Base-by-base conservation (phyloP, 805 yeast genomes). In the Saccharomycopsis fermentans region DNA sequence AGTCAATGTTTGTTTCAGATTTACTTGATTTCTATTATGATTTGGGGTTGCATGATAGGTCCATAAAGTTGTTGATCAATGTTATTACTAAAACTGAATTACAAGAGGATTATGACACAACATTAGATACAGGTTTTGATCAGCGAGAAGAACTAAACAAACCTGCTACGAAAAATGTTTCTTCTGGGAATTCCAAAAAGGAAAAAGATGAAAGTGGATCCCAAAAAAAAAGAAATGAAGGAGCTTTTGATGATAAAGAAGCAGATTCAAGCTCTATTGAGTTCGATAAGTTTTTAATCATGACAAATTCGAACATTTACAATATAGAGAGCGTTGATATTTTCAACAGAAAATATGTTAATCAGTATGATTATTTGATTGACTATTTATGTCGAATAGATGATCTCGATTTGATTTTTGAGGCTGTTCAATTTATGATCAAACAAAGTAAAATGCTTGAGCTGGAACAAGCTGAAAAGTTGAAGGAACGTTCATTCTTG, bases 11-110 rank as follows among this genome's bases (percentile, higher is more conserved):
- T 21, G 50, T 43, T 21, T 43, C 50, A 16, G 63, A 58, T 34
- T 48, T 60, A 27, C 54, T 60, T 11, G 63, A 58, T 52, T 58
- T 60, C 16, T 60, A 57, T 47, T 52, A 55, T 40, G 60, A 56
- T 17, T 40, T 36, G 39, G 35, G 34, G 40, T 48, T 58, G 12
- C 60, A 60, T 53, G 72, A 73, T 6, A 81, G 83, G 55, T 95
- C 97, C 0, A 71, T 94, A 48, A 71, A 76, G 4, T 75, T 87
- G 66, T 72, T 92, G 19, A 70, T 73, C n/a, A 69, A 68, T 14
- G 59, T 78, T 27, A 65, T 70, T 36, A 61, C 66, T 43, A 60
- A 58, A 12, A 53, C 58, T 48, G 32, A 29, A n/a, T 24, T 32
- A 6, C 29, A 54, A n/a, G 4, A 19, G 37, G 50, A 54, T 37